Base-by-base conservation (phyloP, 805 yeast species). In the Metschnikowia baotianmanensis region DNA sequence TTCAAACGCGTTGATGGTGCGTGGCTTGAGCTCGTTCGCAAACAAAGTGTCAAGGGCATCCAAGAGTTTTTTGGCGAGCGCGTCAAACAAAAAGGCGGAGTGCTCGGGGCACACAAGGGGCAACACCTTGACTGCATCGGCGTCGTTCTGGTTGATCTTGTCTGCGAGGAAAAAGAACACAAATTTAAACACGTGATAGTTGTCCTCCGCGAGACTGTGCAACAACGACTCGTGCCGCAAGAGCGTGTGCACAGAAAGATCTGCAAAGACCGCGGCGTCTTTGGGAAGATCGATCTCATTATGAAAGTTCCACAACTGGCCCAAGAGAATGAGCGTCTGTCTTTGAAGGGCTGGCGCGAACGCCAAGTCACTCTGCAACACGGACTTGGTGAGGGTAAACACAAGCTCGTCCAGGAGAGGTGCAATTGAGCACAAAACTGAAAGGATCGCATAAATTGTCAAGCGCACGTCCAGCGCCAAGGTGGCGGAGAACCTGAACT, bases 381-480 rank as follows among this genome's bases (percentile, higher is more conserved):
- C 58, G 1, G 70, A 56, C 19, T 57, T 58, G 5, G 73, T 62
- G 35, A 69, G 55, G 3, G 69, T 53, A 16, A 47, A 46, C 13
- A 65, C 55, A 17, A 67, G 45, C 11, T 56, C 59, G 19, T 53
- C 30, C 5, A 62, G 46, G 34, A 93, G 70, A 6, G 87, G 83
- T 35, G 82, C 73, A 33, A 91, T 83, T 3, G 91, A 72, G 5
- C 84, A 76, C 37, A 90, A 66, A 2, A 91, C 96, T 0, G 91
- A 77, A 18, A 91, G 58, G 11, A 89, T 70, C 34, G 96, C 85
- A 59, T 86, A 91, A 2, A 91, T 88, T 15, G 96, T 83, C 44
- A 87, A 74, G 59, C 86, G 93, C 36, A 82, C 73, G 53, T 87
- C 95, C 27, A 67, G 34, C 5, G 43, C 41, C 25, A 58, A 47